Evolutionary conservation across 352 stramenopile genomes (phyloP).

Genomic region (Aphanomyces euteiches): DNA sequence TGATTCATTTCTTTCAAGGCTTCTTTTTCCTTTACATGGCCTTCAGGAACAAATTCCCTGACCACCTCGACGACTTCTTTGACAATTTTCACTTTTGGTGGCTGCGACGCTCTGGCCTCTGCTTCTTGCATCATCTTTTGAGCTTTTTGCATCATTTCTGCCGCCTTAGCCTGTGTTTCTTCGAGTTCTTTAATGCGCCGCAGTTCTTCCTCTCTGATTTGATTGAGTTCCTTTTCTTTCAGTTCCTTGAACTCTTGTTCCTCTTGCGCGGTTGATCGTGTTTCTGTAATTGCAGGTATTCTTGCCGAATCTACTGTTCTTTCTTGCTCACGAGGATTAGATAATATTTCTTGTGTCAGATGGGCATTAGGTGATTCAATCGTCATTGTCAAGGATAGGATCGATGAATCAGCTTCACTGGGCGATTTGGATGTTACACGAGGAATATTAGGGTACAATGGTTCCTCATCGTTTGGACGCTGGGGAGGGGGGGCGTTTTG

Average conservation of each 20-base stretch:
- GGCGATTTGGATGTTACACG: too few relatives aligned
- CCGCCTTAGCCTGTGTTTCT: conserved; percentile 63
- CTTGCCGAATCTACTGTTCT: not conserved
- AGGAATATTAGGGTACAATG: too few relatives aligned
- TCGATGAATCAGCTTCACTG: too few relatives aligned
- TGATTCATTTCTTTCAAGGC: conserved; percentile 64
- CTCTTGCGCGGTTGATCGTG: too few relatives aligned
- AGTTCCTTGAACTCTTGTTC: not conserved
- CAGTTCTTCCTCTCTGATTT: conserved; percentile 32
- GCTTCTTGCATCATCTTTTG: conserved; percentile 66
- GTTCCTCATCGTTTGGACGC: not conserved
- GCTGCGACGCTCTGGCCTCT: conserved; percentile 37
- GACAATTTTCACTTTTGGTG: conserved; percentile 46
- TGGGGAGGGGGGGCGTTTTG: conserved; percentile 18
- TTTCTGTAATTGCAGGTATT: too few relatives aligned
- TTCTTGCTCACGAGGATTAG: not conserved
- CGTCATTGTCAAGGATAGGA: too few relatives aligned
- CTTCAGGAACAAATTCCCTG: conserved; percentile 71
- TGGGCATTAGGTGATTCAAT: too few relatives aligned
- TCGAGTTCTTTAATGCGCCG: conserved; percentile 37
- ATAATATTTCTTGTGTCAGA: too few relatives aligned
- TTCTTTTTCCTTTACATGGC: conserved; percentile 57
- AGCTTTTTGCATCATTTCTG: conserved; percentile 70
- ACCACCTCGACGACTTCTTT: conserved; percentile 57
- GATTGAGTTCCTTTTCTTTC: conserved; percentile 37